Base-by-base conservation (phyloP, 805 yeast genomes). In the Candida insectorum region DNA sequence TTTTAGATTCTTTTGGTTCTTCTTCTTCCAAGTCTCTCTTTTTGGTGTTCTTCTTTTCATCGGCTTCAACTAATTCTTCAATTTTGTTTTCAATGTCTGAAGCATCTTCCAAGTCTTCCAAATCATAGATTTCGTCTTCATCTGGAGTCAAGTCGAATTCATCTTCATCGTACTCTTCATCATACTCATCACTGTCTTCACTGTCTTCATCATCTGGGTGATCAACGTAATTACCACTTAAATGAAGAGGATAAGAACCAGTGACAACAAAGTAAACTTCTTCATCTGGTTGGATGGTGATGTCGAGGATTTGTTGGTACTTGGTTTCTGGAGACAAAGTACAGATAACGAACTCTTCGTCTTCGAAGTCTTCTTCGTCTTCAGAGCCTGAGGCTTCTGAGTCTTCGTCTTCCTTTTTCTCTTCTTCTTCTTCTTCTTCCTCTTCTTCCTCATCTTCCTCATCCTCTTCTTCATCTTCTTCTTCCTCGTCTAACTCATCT, bases 151-250 rank as follows among this genome's bases (percentile, higher is more conserved):
- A 71, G 60, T 77, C 82, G 56, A 76, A 75, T 42, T 76, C 84
- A 26, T 57, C 55, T 34, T 67, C 71, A 17, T 73, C 76, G 26
- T 70, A 74, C 34, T 64, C 69, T 10, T 30, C 30, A 16, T 36
- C 38, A 33, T 68, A 75, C 28, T 71, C 75, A 37, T 69, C 73
- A 24, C 63, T 67, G 32, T 69, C 78, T 32, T 72, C 75, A 38
- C 70, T 76, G 34, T 76, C 82, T 26, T 70, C 77, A 54, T 89
- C 96, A 53, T 79, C 86, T 61, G 97, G 97, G 65, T 89, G 96
- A 63, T 85, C 95, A 56, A 93, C 82, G 67, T 82, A 88, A 81
- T 93, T 91, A 71, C 99, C 99, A 48, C 85, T 73, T 51, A 93
- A 70, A 62, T 91, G 94, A 47, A 93, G 73, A 47, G 95, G 84